Evolutionary conservation across 352 stramenopile genomes (phyloP), one percentile per base, ranked within the genome.

Genomic region (Globisporangium middletonii): DNA sequence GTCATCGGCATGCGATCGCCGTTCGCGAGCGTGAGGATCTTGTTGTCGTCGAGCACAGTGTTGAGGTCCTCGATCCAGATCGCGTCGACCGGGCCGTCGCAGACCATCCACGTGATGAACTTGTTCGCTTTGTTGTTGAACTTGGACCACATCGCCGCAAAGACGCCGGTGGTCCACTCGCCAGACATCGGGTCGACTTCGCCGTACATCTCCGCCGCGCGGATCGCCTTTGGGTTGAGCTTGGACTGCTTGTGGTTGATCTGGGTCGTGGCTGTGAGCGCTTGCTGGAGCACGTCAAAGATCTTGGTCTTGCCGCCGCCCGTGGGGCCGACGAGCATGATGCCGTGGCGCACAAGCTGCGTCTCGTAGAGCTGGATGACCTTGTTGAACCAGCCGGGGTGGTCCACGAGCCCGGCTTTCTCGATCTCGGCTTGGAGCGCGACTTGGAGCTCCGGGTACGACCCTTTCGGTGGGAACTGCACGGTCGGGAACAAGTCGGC

Each of bases 1-100:
- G 95, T 98, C 95, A 99, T 98, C 19, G 95, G 95, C 74, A 99
- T 98, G 27, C 96, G 89, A 55, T 99, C 95, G 19, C 96, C 96
- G 66, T 99, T 99, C 6, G 96, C 96, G 4, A 99, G 68, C 16
- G 94, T 98, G 30, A 99, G 71, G 45, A 98, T 98, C 65, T 97
- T 98, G 74, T 99, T 99, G 66, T 99, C 96, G 67, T 98, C 95
- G 2, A 99, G 77, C 47, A 99, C 96, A 0, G 95, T 99, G 72
- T 99, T 99, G 1, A 99, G 73, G 79, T 99, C 94, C 73, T 99
- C 96, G 55, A 99, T 99, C 96, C 96, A 99, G 79, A 99, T 98
- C 1, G 95, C 94, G 74, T 99, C 96, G 7, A 99, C 95, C 3
- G 96, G 96, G 0, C 96, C 96, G 64, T 99, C 96, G 51, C 88